phyloP scores from a whole-genome alignment of 306 rosid genomes.

The Senna tora region DNA sequence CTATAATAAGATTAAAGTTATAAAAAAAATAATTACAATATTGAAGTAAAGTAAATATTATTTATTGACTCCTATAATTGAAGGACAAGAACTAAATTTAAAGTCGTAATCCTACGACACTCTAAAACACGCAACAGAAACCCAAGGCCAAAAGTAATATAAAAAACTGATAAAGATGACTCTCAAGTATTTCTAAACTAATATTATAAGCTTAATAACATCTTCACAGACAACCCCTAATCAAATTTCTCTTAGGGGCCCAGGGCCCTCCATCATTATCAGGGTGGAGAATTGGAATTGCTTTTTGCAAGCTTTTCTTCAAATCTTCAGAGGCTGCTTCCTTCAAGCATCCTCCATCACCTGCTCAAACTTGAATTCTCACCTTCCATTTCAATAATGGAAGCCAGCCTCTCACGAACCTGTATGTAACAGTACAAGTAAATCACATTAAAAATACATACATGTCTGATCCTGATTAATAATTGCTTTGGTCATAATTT shows the following conservation, averaged over 20 bases:
- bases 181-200: background rate
- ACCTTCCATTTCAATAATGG: constrained; percentile 83
- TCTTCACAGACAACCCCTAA: background rate
- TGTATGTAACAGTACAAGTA: constrained; percentile 41
- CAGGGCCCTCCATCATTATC: background rate
- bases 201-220: background rate
- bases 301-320: background rate
- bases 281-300: constrained; percentile 2
- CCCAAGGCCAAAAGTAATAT: background rate
- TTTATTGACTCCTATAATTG: background rate
- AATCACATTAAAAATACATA: background rate
- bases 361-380: constrained; percentile 65
- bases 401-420: constrained; percentile 80
- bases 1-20: no score
- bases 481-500: background rate
- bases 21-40: no score
- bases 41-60: no score
- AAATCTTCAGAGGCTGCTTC: background rate
- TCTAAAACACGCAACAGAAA: background rate
- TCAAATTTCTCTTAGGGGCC: background rate
- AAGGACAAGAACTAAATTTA: background rate
- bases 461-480: background rate
- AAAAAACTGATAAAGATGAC: background rate
- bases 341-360: constrained; percentile 6
- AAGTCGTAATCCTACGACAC: background rate